Evolutionary conservation across 1,139 yeast species (phyloP).

Genomic region (Nakaseomyces kungkrabaensis): DNA sequence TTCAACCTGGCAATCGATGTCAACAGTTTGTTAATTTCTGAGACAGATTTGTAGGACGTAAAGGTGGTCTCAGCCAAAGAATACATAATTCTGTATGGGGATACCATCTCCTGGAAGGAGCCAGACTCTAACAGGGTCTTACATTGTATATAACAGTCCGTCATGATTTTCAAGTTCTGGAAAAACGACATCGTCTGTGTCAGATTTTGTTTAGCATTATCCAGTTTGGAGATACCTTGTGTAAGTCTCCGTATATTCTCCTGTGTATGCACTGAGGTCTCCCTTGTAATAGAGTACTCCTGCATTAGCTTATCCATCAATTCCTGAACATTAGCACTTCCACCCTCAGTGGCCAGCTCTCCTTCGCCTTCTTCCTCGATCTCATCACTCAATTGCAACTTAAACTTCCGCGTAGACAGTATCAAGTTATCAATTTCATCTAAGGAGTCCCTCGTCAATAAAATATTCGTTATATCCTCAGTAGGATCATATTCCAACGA

Average conservation of each 20-base stretch:
- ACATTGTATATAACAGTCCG: slow-evolving; percentile 65
- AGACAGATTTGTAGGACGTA: slow-evolving; percentile 73
- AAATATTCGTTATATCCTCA: slow-evolving; percentile 31
- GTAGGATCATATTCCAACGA: slow-evolving; percentile 33
- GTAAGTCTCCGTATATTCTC: slow-evolving; percentile 60
- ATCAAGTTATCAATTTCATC: slow-evolving; percentile 40
- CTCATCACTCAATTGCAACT: slow-evolving; percentile 31
- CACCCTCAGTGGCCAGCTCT: slow-evolving; percentile 10
- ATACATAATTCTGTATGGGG: slow-evolving; percentile 63
- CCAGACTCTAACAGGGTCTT: slow-evolving; percentile 38
- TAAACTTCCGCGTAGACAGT: slow-evolving; percentile 36
- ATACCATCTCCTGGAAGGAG: slow-evolving; percentile 58
- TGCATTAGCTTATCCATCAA: slow-evolving; percentile 27
- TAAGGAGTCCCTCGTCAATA: slow-evolving; percentile 37
- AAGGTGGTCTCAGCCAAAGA: slow-evolving; percentile 64
- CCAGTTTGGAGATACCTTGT: slow-evolving; percentile 64
- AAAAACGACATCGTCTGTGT: slow-evolving; percentile 78
- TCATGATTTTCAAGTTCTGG: slow-evolving; percentile 77
- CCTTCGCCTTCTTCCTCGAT: slow-evolving; percentile 29
- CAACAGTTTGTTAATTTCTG: slow-evolving; percentile 65
- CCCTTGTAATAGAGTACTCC: slow-evolving; percentile 38
- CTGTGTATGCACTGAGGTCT: slow-evolving; percentile 49
- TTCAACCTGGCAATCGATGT: slow-evolving; percentile 56
- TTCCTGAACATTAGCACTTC: slow-evolving; percentile 7
- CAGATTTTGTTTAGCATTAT: slow-evolving; percentile 71